Evolutionary conservation across 176 grass and related monocot genomes (phyloP).

Genomic region (Hordeum marinum): DNA sequence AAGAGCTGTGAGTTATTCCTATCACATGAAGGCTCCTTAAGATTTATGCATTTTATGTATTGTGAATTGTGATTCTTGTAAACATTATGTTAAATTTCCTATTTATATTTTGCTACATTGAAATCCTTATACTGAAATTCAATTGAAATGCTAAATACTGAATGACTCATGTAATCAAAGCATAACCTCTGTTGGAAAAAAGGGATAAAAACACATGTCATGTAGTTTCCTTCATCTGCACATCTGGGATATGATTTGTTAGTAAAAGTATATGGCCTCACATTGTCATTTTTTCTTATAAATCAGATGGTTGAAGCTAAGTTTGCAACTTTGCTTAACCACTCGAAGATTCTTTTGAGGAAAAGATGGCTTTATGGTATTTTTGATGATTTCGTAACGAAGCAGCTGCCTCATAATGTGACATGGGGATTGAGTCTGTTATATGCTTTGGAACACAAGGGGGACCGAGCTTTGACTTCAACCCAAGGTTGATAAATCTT

Average conservation of each 20-base stretch:
- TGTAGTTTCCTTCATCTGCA: neutral
- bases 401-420: slow-evolving; percentile 91
- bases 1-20: slow-evolving; percentile 68
- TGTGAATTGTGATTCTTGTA: neutral
- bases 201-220: neutral
- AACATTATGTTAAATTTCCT: neutral
- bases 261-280: slow-evolving; percentile 6
- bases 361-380: slow-evolving; percentile 96
- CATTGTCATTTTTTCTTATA: neutral
- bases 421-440: slow-evolving; percentile 94
- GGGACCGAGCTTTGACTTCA: slow-evolving; percentile 74
- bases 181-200: neutral
- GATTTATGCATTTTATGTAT: neutral
- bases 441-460: slow-evolving; percentile 97
- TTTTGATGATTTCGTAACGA: slow-evolving; percentile 89
- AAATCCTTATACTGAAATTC: neutral
- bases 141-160: neutral
- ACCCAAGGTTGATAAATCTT: slow-evolving; percentile 65
- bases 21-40: neutral
- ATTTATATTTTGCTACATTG: neutral
- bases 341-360: slow-evolving; percentile 73
- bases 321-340: slow-evolving; percentile 70
- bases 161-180: neutral
- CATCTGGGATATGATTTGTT: neutral
- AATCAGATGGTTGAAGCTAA: slow-evolving; percentile 88